Percentiles rank a stretch among this genome's conserved stretches.
These are phyloP conservation scores for Nitzschia sp. DNA, from an alignment of 108 stramenopile species.

Conservation along the genomic window DNA sequence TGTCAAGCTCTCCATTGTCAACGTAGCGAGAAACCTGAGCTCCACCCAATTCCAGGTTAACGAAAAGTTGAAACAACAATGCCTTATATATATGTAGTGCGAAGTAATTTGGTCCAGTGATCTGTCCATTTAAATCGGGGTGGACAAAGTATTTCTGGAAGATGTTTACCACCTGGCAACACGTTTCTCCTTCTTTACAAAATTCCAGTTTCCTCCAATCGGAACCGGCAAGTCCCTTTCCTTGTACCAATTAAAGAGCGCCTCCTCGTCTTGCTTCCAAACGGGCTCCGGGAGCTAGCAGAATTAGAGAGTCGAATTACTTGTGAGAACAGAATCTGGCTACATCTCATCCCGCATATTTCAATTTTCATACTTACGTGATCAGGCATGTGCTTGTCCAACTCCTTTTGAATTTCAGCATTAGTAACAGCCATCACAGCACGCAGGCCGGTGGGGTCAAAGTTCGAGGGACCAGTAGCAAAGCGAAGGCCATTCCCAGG, in stretches of 20 bases:
- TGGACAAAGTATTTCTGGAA: no score
- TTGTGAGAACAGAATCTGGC: no score
- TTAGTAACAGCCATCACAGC: constrained; percentile 82
- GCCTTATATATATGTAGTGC: not conserved
- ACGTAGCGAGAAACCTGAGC: not conserved
- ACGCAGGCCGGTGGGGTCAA: constrained; percentile 80
- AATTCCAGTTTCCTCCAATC: constrained; percentile 64
- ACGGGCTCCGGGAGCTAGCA: constrained; percentile 71
- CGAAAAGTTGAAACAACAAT: not conserved
- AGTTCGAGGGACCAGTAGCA: constrained; percentile 81
- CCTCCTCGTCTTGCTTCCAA: constrained; percentile 64
- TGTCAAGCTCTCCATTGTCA: not conserved
- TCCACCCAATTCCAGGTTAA: not conserved
- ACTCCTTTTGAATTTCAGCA: constrained; percentile 54
- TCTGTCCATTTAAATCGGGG: no score
- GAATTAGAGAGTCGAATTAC: no score
- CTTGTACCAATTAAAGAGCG: constrained; percentile 75
- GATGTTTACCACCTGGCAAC: constrained; percentile 74
- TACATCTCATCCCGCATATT: not conserved
- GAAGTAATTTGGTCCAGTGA: no score
- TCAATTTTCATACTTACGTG: constrained; percentile 50
- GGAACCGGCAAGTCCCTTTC: constrained; percentile 82
- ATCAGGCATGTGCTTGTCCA: constrained; percentile 86
- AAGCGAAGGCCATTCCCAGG: constrained; percentile 83
- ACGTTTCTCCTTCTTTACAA: constrained; percentile 52